Conservation (phyloP, 345 rosid species). For the Rhizophora apiculata region DNA sequence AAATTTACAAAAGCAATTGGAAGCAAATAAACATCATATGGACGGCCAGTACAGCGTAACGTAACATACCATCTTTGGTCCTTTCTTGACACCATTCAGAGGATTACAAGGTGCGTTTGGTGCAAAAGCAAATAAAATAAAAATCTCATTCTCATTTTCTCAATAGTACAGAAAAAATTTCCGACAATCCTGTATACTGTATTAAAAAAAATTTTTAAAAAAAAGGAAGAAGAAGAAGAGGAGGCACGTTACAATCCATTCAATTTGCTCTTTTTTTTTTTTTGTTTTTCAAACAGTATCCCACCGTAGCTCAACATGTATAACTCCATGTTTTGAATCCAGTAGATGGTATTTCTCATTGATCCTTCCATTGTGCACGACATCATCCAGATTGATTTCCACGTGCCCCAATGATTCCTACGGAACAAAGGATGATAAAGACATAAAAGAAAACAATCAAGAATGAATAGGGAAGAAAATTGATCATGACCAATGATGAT, state of each 20-base stretch:
- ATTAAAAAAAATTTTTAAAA: too few species aligned
- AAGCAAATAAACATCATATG: too few species aligned
- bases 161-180: not conserved
- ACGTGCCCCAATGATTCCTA: slow-evolving; percentile 73
- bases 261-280: not conserved
- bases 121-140: not conserved
- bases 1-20: too few species aligned
- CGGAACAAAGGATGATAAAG: not conserved
- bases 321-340: slow-evolving; percentile 68
- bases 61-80: not conserved
- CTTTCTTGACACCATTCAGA: not conserved
- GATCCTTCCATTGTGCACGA: slow-evolving; percentile 71
- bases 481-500: not conserved
- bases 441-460: not conserved
- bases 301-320: slow-evolving; percentile 76
- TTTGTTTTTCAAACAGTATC: slow-evolving; percentile 39
- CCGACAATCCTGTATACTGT: not conserved
- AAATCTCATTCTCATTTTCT: not conserved
- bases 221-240: not conserved
- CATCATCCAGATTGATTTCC: slow-evolving; percentile 71
- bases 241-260: not conserved
- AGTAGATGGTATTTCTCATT: slow-evolving; percentile 71
- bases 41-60: too few species aligned
- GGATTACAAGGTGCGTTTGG: not conserved
- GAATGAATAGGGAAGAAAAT: not conserved